phyloP scores from a whole-genome alignment of 2,329 filamentous ascomycete genomes.

The Pseudonectria buxi region DNA sequence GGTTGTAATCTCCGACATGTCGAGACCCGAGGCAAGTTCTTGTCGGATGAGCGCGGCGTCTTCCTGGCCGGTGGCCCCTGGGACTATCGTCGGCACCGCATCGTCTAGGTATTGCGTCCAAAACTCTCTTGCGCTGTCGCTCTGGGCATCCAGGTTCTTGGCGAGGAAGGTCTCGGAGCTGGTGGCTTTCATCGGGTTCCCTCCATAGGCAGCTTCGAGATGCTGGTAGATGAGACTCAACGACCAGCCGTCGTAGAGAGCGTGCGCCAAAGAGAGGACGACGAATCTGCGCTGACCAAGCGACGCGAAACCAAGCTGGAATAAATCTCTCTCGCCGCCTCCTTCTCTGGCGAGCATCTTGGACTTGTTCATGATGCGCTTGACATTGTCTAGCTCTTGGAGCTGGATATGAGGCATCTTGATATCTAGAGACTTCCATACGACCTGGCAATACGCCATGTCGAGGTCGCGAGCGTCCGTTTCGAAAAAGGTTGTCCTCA shows the following conservation, averaged over 20 bases:
- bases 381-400: slow-evolving; percentile 26
- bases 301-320: slow-evolving; percentile 42
- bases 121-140: slow-evolving; percentile 40
- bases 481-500: slow-evolving; percentile 67
- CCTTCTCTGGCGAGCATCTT: slow-evolving; percentile 29
- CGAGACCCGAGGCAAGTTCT: slow-evolving; percentile 8
- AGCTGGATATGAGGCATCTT: slow-evolving; percentile 19
- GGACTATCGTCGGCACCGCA: slow-evolving; percentile 30
- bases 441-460: slow-evolving; percentile 43
- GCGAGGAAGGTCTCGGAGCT: slow-evolving; percentile 46
- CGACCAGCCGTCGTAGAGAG: slow-evolving; percentile 86
- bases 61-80: neutral
- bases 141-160: slow-evolving; percentile 13
- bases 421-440: slow-evolving; percentile 24
- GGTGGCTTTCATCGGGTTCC: slow-evolving; percentile 33
- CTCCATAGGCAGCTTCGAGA: slow-evolving; percentile 57
- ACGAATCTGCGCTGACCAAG: slow-evolving; percentile 34
- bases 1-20: slow-evolving; percentile 20
- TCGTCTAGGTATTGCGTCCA: slow-evolving; percentile 65
- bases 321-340: slow-evolving; percentile 32
- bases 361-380: slow-evolving; percentile 29
- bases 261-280: slow-evolving; percentile 71
- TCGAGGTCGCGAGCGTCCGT: slow-evolving; percentile 54
- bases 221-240: slow-evolving; percentile 67
- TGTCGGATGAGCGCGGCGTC: slow-evolving; percentile 3